A percentile compares a stretch with the other conserved stretches of the same genome.
phyloP scores from a whole-genome alignment of 306 rosid species.

The Mimosa bimucronata region DNA sequence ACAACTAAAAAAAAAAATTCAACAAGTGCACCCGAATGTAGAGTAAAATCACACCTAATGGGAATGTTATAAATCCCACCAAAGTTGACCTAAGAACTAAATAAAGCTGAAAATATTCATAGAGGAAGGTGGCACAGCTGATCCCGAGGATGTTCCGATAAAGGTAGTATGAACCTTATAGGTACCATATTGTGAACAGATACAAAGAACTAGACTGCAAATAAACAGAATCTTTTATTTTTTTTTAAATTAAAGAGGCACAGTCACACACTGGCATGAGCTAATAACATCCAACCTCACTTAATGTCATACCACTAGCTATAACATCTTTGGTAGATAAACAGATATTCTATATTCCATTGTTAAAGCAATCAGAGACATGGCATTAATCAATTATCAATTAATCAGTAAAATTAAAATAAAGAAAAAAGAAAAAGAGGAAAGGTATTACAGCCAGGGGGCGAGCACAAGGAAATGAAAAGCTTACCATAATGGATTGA shows the following conservation, averaged over 20 bases:
- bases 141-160: not conserved
- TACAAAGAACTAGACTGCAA: not conserved
- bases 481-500: slow-evolving; percentile 62
- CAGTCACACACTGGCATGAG: too few relatives aligned
- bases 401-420: too few relatives aligned
- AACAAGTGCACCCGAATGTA: not conserved
- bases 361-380: not conserved
- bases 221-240: not conserved
- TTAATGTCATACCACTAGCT: too few relatives aligned
- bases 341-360: not conserved
- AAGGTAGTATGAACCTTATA: not conserved
- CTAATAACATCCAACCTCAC: too few relatives aligned
- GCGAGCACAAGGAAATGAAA: not conserved
- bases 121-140: not conserved
- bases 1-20: not conserved
- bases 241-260: too few relatives aligned
- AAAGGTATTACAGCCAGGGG: not conserved
- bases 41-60: not conserved
- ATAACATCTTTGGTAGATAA: not conserved
- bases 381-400: not conserved
- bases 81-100: not conserved
- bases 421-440: not conserved
- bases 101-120: not conserved
- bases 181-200: not conserved
- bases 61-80: not conserved